phyloP scores from a whole-genome alignment of 768 basidiomycete species.

The Trametes coccinea region DNA sequence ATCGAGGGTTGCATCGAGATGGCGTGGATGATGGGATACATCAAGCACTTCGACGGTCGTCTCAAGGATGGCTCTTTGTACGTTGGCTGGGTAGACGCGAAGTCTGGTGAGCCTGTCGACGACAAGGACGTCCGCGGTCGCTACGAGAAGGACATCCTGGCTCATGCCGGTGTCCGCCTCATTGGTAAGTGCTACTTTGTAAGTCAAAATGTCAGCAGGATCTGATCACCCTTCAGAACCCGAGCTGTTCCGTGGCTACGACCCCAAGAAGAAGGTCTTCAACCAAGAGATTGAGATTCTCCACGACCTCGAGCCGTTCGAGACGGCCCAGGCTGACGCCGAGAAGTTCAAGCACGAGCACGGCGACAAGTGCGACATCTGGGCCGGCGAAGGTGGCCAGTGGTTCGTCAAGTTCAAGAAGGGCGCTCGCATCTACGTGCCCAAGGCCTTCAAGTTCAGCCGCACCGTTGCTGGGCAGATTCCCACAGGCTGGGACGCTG shows the following conservation, averaged over 20 bases:
- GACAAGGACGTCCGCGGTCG: slow-evolving; percentile 95
- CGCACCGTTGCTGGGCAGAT: slow-evolving; percentile 95
- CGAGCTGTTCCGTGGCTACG: slow-evolving; percentile 96
- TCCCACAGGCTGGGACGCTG: slow-evolving; percentile 96
- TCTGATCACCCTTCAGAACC: slow-evolving; percentile 63
- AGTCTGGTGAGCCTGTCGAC: slow-evolving; percentile 90
- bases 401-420: slow-evolving; percentile 99
- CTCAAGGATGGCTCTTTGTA: slow-evolving; percentile 90
- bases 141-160: slow-evolving; percentile 92
- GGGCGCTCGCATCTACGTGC: slow-evolving; percentile 88
- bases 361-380: slow-evolving; percentile 94
- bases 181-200: slow-evolving; percentile 64
- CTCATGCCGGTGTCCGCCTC: slow-evolving; percentile 88
- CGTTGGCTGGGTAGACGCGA: slow-evolving; percentile 98
- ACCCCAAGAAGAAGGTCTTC: slow-evolving; percentile 97
- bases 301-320: slow-evolving; percentile 95
- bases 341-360: slow-evolving; percentile 96
- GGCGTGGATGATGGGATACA: slow-evolving; percentile 99
- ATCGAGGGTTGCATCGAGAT: slow-evolving; percentile 99
- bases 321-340: slow-evolving; percentile 88
- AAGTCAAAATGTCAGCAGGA: not conserved
- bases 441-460: slow-evolving; percentile 94
- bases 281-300: slow-evolving; percentile 95
- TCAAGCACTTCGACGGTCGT: slow-evolving; percentile 98
- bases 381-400: slow-evolving; percentile 89